Base-by-base conservation (phyloP, 495 filamentous ascomycete genomes). In the Aspergillus indologenus region DNA sequence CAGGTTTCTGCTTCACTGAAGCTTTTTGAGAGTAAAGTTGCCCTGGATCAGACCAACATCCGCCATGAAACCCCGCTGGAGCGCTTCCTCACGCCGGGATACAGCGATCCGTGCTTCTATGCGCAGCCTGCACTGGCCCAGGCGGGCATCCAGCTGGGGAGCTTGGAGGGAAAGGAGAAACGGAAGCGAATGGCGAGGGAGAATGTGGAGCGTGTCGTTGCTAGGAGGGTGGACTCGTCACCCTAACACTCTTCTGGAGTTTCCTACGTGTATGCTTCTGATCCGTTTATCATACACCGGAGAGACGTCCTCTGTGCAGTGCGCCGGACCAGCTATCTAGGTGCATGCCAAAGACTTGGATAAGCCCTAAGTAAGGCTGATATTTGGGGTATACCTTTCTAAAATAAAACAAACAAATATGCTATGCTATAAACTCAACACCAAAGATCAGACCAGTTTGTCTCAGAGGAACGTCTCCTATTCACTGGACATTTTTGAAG, bases 51-150 rank as follows among this genome's bases (percentile, higher is more conserved):
- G 6, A 50, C 24, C 8, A 54, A 22, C n/a, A 45, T 51, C 12
- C 61, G 24, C 31, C 55, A 58, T 1, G 65, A 58, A 18, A 59
- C 53, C 3, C 68, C 68, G 5, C 54, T 71, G 5, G 65, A 71
- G 40, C 61, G 68, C 5, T 68, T 64, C 42, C 58, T 71, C 3
- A 68, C 65, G 3, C 63, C 61, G 17, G 68, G 61, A 46, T 57
- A 55, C 17, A 63, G 60, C 31, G 63, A 66, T 14, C 65, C 57
- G 8, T 53, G 50, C 26, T 63, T 63, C 44, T 60, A 64, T 31
- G 53, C 45, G 18, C 55, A 60, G 24, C 51, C 59, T 0, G 57
- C 65, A n/a, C 20, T 70, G 19, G 53, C 54, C 22, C 44, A 56
- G 1, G 52, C 57, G 56, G 62, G 56, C 1, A 46, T 59, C 18